Percentiles rank a stretch among this genome's conserved stretches.
Evolutionary conservation across 768 basidiomycete genomes (phyloP).

Genomic region (Pisolithus marmoratus): DNA sequence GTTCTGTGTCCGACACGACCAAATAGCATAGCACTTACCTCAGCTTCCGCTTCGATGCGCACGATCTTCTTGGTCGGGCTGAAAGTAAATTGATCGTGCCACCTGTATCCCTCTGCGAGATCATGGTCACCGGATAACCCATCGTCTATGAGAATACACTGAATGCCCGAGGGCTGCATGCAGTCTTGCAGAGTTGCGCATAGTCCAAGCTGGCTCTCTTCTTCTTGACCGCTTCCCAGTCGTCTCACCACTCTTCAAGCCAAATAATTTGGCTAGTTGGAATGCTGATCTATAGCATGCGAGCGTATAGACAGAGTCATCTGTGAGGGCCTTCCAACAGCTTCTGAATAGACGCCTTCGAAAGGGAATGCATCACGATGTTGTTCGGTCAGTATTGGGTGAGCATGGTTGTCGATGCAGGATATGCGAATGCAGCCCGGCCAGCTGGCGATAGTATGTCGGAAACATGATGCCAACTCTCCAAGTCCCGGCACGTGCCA

Average conservation of each 20-base stretch:
- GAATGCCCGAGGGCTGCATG: slow-evolving; percentile 53
- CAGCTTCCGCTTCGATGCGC: slow-evolving; percentile 64
- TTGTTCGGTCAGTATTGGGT: slow-evolving; percentile 52
- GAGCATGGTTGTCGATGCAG: slow-evolving; percentile 80
- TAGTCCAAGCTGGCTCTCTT: slow-evolving; percentile 43
- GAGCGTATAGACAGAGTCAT: slow-evolving; percentile 51
- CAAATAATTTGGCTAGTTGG: slow-evolving; percentile 50
- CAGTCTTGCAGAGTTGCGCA: slow-evolving; percentile 50
- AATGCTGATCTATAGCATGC: slow-evolving; percentile 52
- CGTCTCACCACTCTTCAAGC: slow-evolving; percentile 29
- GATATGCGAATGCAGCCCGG: slow-evolving; percentile 27
- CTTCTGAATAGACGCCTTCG: slow-evolving; percentile 64
- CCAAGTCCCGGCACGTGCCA: no score
- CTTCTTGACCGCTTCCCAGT: slow-evolving; percentile 59
- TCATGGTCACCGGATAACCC: slow-evolving; percentile 49
- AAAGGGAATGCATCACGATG: slow-evolving; percentile 46
- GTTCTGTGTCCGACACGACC: slow-evolving; percentile 4
- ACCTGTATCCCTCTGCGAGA: slow-evolving; percentile 44
- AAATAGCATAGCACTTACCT: slow-evolving; percentile 37
- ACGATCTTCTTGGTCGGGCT: slow-evolving; percentile 56
- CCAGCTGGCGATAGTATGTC: slow-evolving; percentile 11
- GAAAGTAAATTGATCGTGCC: slow-evolving; percentile 58
- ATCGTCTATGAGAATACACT: slow-evolving; percentile 69
- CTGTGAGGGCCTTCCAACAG: slow-evolving; percentile 44
- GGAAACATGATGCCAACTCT: neutral